These are phyloP conservation scores for Tolypocladium tropicale DNA, from an alignment of 2,329 filamentous ascomycete genomes.

Conservation along the genomic window DNA sequence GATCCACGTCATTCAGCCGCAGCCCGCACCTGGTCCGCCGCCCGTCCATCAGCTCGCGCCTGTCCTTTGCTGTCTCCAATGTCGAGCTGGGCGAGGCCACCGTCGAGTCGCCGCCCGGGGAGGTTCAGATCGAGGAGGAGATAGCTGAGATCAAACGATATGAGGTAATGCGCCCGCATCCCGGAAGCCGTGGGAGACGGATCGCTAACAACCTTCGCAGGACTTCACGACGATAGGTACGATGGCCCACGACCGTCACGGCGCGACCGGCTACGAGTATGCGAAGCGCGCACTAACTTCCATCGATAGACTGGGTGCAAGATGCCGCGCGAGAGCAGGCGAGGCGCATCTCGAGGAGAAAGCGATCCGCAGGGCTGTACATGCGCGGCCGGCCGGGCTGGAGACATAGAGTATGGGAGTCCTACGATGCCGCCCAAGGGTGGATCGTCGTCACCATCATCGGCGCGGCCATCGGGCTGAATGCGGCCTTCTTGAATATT, in stretches of 20 bases:
- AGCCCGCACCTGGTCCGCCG: constrained; percentile 31
- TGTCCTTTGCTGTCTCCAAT: constrained; percentile 57
- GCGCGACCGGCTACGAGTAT: constrained; percentile 4
- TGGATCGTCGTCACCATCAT: constrained; percentile 97
- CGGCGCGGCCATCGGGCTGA: constrained; percentile 83
- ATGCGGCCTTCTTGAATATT: constrained; percentile 88
- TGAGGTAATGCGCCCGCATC: constrained; percentile 41
- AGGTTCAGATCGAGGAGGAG: constrained; percentile 78
- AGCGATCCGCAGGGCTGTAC: constrained; percentile 61
- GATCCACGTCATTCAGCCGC: constrained; percentile 39
- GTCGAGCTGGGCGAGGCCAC: constrained; percentile 51
- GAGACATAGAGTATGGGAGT: constrained; percentile 71
- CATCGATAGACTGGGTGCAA: constrained; percentile 76
- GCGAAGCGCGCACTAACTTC: constrained; percentile 18
- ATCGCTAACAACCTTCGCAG: constrained; percentile 17
- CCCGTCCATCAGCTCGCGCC: constrained; percentile 51
- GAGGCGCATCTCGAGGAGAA: constrained; percentile 65
- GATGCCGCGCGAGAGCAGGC: constrained; percentile 87
- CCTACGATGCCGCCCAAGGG: constrained; percentile 91
- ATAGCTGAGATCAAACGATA: constrained; percentile 97
- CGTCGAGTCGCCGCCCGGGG: constrained; percentile 39
- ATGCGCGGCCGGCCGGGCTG: constrained; percentile 62
- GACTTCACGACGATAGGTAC: constrained; percentile 91
- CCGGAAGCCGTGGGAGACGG: not conserved
- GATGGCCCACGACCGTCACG: constrained; percentile 5